Conservation (phyloP, 2,329 filamentous ascomycete genomes). For the Periglandula ipomoeae region DNA sequence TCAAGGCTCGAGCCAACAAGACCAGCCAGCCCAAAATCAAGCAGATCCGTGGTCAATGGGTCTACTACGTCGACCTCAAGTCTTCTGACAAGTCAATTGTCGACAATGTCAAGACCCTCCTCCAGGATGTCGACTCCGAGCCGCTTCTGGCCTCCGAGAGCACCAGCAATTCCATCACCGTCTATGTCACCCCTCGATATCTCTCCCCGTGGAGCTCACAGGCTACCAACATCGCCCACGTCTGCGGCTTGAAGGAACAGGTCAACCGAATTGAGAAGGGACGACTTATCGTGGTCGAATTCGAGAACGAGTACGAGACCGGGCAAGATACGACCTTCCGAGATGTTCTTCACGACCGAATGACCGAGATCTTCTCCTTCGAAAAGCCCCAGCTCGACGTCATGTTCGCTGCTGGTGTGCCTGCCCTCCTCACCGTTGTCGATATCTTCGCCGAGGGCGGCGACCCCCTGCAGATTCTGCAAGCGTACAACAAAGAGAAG, state of each 20-base stretch:
- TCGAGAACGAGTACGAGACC: constrained; percentile 35
- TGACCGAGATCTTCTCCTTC: constrained; percentile 77
- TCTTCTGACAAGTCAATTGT: constrained; percentile 33
- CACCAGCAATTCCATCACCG: constrained; percentile 41
- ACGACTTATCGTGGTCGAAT: constrained; percentile 61
- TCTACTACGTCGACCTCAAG: constrained; percentile 59
- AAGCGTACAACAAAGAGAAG: constrained; percentile 73
- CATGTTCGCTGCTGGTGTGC: constrained; percentile 68
- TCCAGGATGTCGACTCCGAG: constrained; percentile 29
- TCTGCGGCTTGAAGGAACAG: constrained; percentile 67
- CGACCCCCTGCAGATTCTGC: constrained; percentile 61
- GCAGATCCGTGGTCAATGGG: constrained; percentile 43
- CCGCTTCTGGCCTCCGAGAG: constrained; percentile 17
- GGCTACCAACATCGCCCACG: constrained; percentile 85
- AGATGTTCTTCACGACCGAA: constrained; percentile 79
- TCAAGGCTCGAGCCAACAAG: constrained; percentile 36
- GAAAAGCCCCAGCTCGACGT: constrained; percentile 57
- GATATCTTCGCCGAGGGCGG: constrained; percentile 58
- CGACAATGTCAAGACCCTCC: constrained; percentile 36
- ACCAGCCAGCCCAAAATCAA: constrained; percentile 33
- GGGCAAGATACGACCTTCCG: constrained; percentile 46
- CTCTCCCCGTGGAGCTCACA: constrained; percentile 98
- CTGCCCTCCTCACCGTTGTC: constrained; percentile 61
- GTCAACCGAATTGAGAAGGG: constrained; percentile 80
- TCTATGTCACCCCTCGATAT: constrained; percentile 72